Base-by-base conservation (phyloP, 129 eudicot species). In the Artemisia tridentata region DNA sequence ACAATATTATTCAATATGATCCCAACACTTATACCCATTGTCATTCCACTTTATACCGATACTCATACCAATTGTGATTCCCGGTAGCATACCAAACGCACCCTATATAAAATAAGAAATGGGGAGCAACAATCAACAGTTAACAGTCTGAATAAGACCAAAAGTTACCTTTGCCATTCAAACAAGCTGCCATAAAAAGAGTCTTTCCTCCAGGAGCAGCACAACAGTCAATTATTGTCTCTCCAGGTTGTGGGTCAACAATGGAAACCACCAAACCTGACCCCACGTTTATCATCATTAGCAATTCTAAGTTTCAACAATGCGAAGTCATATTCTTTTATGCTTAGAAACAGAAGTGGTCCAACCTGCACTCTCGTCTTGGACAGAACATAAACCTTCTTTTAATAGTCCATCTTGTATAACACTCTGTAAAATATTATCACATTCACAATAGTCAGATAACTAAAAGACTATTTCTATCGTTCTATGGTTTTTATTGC, bases 161-260 rank as follows among this genome's bases (percentile, higher is more conserved):
- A 27, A 2, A 54, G 20, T 45, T 81, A 88, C 98, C 98, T 78
- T 86, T 82, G 34, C 88, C 98, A 54, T 65, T 80, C 73, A 92
- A 65, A 71, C 83, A 76, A 54, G 98, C 85, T 3, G 96, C 98
- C 91, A 92, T 86, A 82, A 92, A 92, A 63, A 92, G 91, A 16
- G 98, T 92, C 77, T 92, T 92, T 75, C 98, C 98, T 68, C 98
- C 98, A 10, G 98, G 98, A 72, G 98, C 98, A 83, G 98, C 98
- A 85, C 98, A 92, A 81, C 96, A 92, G 79, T 92, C 98, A 67
- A 88, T 45, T 72, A 92, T 86, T 19, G 64, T 83, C 60, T 92
- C 98, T 67, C 95, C 95, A 54, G 96, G 95, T 67, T 83, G 86
- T 65, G 98, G 96, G 77, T 92, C 98, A 18, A 92, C 85, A 65